Conservation (phyloP, 2,329 filamentous ascomycete genomes). For the Neophaeococcomyces mojaviensis region DNA sequence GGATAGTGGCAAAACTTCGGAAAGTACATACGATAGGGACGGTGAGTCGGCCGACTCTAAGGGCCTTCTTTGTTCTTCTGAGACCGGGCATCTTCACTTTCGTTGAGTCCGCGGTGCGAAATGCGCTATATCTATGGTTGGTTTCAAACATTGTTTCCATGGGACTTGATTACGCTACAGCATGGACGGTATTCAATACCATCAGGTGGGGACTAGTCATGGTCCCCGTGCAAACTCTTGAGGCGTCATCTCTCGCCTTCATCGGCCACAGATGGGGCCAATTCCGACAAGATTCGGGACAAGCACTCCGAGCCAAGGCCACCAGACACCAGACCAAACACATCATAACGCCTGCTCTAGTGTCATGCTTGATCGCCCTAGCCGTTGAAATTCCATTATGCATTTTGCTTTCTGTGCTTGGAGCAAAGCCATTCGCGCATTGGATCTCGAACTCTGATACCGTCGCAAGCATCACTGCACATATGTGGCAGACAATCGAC, state of each 20-base stretch:
- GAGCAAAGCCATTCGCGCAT: conserved; percentile 52
- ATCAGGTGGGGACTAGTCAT: conserved; percentile 69
- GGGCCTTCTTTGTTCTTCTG: conserved; percentile 44
- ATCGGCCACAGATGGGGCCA: conserved; percentile 59
- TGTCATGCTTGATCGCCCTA: conserved; percentile 48
- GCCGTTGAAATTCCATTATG: conserved; percentile 55
- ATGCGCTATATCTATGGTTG: conserved; percentile 64
- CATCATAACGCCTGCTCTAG: conserved; percentile 47
- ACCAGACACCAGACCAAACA: conserved; percentile 26
- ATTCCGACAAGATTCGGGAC: background rate
- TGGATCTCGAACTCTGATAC: conserved; percentile 52
- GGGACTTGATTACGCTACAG: conserved; percentile 59
- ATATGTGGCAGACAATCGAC: conserved; percentile 59
- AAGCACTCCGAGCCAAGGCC: conserved; percentile 23
- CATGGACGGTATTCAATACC: conserved; percentile 67
- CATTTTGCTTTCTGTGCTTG: conserved; percentile 54
- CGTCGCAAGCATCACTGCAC: conserved; percentile 54
- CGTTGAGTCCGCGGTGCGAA: conserved; percentile 58
- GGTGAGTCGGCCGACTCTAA: conserved; percentile 32
- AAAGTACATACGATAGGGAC: conserved; percentile 14
- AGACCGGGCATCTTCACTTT: conserved; percentile 55
- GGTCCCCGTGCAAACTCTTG: conserved; percentile 61
- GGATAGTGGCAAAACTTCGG: conserved; percentile 11
- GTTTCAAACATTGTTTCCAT: conserved; percentile 57
- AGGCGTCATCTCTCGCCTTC: conserved; percentile 58